Percentiles rank a stretch among this genome's conserved stretches.
These are phyloP conservation scores for Amaranthus tricolor DNA, from an alignment of 179 eudicot species.

Conservation along the genomic window DNA sequence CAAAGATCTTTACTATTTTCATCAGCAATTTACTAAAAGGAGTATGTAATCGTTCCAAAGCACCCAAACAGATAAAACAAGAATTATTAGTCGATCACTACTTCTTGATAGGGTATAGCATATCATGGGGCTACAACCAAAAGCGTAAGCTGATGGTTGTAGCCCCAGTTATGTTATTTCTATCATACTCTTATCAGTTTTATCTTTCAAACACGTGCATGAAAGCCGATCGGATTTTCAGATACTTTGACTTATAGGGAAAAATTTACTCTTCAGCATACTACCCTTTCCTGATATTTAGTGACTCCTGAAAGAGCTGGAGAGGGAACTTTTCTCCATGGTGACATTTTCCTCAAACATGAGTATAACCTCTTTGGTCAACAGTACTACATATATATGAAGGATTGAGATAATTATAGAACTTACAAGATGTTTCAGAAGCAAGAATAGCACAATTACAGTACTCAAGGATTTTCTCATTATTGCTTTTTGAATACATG, in stretches of 20 bases:
- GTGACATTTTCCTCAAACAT: background rate
- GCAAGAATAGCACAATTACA: conserved; percentile 25
- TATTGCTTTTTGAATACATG: conserved; percentile 20
- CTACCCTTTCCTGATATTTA: background rate
- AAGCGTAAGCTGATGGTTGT: too few species aligned
- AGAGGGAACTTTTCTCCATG: background rate
- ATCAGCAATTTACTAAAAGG: background rate
- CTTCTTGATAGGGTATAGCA: background rate
- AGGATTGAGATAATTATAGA: background rate
- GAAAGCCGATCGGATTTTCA: conserved; percentile 10
- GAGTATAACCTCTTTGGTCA: background rate
- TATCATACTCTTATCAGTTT: too few species aligned
- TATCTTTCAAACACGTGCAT: background rate
- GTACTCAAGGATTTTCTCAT: background rate
- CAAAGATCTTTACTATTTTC: conserved; percentile 2
- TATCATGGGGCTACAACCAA: too few species aligned
- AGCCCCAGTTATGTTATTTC: too few species aligned
- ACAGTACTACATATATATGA: background rate
- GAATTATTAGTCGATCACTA: background rate
- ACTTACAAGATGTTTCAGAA: conserved; percentile 38
- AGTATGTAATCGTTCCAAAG: background rate
- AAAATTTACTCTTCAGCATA: background rate
- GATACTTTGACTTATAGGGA: background rate
- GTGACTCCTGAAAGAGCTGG: background rate
- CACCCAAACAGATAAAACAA: background rate